Conservation (phyloP, 2,329 filamentous ascomycete species). For the Fusarium succisae region DNA sequence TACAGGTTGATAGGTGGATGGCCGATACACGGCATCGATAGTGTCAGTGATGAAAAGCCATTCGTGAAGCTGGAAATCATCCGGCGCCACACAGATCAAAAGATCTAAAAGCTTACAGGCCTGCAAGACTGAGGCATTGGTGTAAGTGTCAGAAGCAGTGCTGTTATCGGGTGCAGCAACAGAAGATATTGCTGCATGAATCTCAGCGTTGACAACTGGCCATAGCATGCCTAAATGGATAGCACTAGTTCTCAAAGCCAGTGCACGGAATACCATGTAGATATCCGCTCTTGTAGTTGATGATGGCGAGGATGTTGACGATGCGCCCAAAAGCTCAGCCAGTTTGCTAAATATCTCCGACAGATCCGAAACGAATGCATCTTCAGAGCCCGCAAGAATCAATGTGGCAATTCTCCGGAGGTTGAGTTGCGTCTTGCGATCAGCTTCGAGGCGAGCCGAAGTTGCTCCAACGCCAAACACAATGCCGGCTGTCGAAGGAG, state of each 20-base stretch:
- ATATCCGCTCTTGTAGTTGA: slow-evolving; percentile 89
- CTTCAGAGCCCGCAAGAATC: slow-evolving; percentile 77
- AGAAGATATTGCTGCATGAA: slow-evolving; percentile 81
- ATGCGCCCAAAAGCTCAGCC: slow-evolving; percentile 85
- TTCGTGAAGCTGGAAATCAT: slow-evolving; percentile 98
- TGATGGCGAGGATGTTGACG: slow-evolving; percentile 88
- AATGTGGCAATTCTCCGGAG: slow-evolving; percentile 84
- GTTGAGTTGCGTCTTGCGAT: slow-evolving; percentile 90
- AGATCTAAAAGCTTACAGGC: slow-evolving; percentile 93
- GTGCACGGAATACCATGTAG: slow-evolving; percentile 85
- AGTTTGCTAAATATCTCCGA: slow-evolving; percentile 80
- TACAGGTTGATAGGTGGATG: slow-evolving; percentile 72
- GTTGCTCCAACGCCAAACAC: slow-evolving; percentile 98
- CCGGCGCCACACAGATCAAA: slow-evolving; percentile 84
- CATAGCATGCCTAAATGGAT: slow-evolving; percentile 86
- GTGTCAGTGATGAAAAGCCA: slow-evolving; percentile 99
- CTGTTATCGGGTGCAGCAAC: slow-evolving; percentile 74
- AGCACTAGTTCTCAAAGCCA: slow-evolving; percentile 81
- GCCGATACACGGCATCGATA: slow-evolving; percentile 91
- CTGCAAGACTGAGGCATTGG: slow-evolving; percentile 80
- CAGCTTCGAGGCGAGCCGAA: slow-evolving; percentile 92
- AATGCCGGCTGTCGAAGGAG: slow-evolving; percentile 92
- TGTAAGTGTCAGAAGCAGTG: slow-evolving; percentile 75
- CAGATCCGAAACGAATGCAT: slow-evolving; percentile 83
- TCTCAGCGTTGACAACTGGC: slow-evolving; percentile 88